Conservation (phyloP, 768 basidiomycete species). For the Lactarius sanguifluus region DNA sequence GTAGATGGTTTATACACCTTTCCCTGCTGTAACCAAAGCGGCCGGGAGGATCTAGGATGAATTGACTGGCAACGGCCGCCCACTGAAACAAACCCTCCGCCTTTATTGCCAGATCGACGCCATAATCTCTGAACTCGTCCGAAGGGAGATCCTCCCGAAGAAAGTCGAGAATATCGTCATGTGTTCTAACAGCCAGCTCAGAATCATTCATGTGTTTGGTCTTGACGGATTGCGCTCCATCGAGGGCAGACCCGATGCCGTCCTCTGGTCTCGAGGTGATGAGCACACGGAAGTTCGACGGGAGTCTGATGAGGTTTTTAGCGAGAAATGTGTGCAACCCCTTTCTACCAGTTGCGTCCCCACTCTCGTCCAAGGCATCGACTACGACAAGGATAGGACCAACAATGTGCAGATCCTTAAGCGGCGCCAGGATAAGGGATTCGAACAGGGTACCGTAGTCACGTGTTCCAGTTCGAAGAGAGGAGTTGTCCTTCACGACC, state of each 20-base stretch:
- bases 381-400: not conserved
- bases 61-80: not conserved
- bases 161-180: not conserved
- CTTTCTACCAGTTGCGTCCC: not conserved
- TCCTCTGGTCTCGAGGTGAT: not conserved
- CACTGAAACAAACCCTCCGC: constrained; percentile 5
- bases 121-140: not conserved
- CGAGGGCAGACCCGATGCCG: not conserved
- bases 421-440: not conserved
- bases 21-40: not conserved
- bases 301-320: too few species aligned
- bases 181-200: not conserved
- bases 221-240: too few species aligned
- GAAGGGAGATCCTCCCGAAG: not conserved
- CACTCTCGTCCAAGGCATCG: constrained; percentile 3
- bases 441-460: not conserved
- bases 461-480: not conserved
- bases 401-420: not conserved
- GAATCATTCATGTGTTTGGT: not conserved
- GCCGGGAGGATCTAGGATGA: not conserved
- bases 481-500: not conserved
- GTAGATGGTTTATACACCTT: not conserved
- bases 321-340: not conserved
- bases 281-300: not conserved
- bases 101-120: not conserved